Percentiles rank a stretch among this genome's conserved stretches.
phyloP scores from a whole-genome alignment of 768 basidiomycete species.

The Mycena vulgaris region DNA sequence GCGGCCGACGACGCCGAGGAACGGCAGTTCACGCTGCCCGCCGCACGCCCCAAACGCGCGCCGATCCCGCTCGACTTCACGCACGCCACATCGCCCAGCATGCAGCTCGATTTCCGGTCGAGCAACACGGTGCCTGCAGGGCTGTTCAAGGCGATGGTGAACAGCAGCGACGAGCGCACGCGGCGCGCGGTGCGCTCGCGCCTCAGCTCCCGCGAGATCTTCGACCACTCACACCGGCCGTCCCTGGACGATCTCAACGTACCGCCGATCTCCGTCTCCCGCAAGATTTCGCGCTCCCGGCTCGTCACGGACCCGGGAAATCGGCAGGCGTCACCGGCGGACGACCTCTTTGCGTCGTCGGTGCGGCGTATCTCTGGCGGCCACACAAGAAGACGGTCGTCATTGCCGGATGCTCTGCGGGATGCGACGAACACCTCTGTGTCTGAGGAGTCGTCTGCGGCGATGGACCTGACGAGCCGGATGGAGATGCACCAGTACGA shows the following conservation, averaged over 20 bases:
- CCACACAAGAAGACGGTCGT: slow-evolving; percentile 67
- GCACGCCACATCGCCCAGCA: slow-evolving; percentile 54
- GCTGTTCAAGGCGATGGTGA: slow-evolving; percentile 85
- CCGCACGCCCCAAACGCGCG: slow-evolving; percentile 69
- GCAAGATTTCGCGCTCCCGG: slow-evolving; percentile 66
- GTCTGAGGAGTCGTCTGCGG: slow-evolving; percentile 58
- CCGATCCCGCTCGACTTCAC: slow-evolving; percentile 86
- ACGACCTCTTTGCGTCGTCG: slow-evolving; percentile 62
- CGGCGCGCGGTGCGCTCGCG: slow-evolving; percentile 83
- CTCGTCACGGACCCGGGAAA: slow-evolving; percentile 73
- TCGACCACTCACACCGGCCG: slow-evolving; percentile 75
- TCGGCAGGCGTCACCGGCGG: slow-evolving; percentile 42
- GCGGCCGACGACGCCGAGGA: slow-evolving; percentile 43
- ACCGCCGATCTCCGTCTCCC: slow-evolving; percentile 76
- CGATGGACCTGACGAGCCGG: slow-evolving; percentile 67
- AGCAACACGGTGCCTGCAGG: slow-evolving; percentile 89
- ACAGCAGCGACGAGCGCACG: slow-evolving; percentile 71
- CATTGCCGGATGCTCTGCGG: slow-evolving; percentile 69
- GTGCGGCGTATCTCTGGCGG: slow-evolving; percentile 29
- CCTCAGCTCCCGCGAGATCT: slow-evolving; percentile 80
- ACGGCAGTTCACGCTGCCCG: slow-evolving; percentile 43
- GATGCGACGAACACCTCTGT: slow-evolving; percentile 60
- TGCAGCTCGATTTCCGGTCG: slow-evolving; percentile 66
- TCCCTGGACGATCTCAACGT: slow-evolving; percentile 86
- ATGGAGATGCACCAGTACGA: slow-evolving; percentile 76